Evolutionary conservation across 2,329 filamentous ascomycete genomes (phyloP).

Genomic region (Chaetomiaceae sp.): DNA sequence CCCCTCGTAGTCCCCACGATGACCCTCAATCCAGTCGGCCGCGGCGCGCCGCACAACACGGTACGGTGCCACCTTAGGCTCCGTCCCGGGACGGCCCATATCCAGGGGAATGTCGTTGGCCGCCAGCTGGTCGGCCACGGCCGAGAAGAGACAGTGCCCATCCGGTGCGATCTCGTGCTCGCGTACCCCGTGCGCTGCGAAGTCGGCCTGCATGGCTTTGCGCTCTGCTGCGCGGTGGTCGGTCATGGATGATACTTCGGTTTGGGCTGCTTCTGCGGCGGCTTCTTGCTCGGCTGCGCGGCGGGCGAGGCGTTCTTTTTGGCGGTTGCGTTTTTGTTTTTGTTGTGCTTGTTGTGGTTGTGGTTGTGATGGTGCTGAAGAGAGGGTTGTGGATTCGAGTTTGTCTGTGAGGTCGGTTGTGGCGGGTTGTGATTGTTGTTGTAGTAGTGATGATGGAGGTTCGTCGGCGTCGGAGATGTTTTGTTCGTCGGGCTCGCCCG

Average conservation of each 20-base stretch:
- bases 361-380: slow-evolving; percentile 12
- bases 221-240: slow-evolving; percentile 68
- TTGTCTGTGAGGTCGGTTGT: slow-evolving; percentile 7
- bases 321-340: slow-evolving; percentile 69
- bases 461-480: slow-evolving; percentile 10
- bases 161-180: slow-evolving; percentile 83
- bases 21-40: slow-evolving; percentile 68
- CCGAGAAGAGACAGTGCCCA: slow-evolving; percentile 91
- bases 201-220: slow-evolving; percentile 62
- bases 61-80: slow-evolving; percentile 43
- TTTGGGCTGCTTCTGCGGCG: slow-evolving; percentile 59
- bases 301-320: slow-evolving; percentile 85
- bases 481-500: slow-evolving; percentile 23
- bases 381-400: slow-evolving; percentile 18
- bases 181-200: slow-evolving; percentile 57
- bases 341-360: slow-evolving; percentile 12
- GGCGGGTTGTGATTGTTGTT: neutral
- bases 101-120: slow-evolving; percentile 45
- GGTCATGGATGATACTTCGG: slow-evolving; percentile 70
- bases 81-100: neutral
- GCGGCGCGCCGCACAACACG: slow-evolving; percentile 64
- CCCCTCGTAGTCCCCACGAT: slow-evolving; percentile 75
- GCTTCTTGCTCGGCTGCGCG: slow-evolving; percentile 81
- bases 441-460: neutral
- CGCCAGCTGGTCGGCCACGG: slow-evolving; percentile 77